These are phyloP conservation scores for Fraxinus floribunda DNA, from an alignment of 305 asterid species.

Conservation along the genomic window DNA sequence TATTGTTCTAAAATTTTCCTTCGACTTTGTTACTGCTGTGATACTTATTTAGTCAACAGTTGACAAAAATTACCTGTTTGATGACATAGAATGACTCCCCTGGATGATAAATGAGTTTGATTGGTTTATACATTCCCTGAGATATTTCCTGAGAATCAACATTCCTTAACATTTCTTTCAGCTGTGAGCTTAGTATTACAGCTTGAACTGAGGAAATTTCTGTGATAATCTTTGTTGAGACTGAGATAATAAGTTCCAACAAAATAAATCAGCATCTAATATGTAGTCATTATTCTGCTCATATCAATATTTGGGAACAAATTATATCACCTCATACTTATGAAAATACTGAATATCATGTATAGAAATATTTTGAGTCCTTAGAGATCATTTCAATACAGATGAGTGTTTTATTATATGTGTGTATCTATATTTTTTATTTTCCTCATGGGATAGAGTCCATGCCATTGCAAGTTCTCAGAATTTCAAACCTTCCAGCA, in stretches of 20 bases:
- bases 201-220: conserved; percentile 77
- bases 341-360: neutral
- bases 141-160: conserved; percentile 51
- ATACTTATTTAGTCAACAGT: neutral
- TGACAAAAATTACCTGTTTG: conserved; percentile 49
- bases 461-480: neutral
- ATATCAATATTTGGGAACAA: neutral
- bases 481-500: neutral
- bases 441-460: neutral
- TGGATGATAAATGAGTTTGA: conserved; percentile 59
- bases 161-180: conserved; percentile 65
- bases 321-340: neutral
- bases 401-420: neutral
- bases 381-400: neutral
- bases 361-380: neutral
- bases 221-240: conserved; percentile 56
- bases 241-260: conserved; percentile 34
- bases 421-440: neutral
- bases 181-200: conserved; percentile 75
- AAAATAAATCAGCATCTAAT: neutral
- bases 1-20: neutral
- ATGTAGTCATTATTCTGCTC: neutral
- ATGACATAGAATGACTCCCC: conserved; percentile 75
- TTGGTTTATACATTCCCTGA: conserved; percentile 57
- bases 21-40: neutral